A percentile compares a stretch with the other conserved stretches of the same genome.
Conservation (phyloP, 2,329 filamentous ascomycete species). For the Trichoderma sp. region DNA sequence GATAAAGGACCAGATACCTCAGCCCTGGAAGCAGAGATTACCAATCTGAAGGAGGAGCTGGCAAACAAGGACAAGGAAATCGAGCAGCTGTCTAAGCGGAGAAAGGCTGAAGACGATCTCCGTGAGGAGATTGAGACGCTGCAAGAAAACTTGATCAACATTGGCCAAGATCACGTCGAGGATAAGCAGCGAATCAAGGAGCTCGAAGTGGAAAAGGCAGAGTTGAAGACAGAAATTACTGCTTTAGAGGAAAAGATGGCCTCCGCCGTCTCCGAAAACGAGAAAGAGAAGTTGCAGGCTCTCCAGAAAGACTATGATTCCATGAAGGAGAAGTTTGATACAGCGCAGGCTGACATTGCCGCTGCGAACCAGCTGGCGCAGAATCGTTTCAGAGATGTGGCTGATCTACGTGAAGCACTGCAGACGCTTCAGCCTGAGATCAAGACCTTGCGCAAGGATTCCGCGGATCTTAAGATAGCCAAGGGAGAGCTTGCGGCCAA, state of each 20-base stretch:
- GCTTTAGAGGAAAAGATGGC: conserved; percentile 72
- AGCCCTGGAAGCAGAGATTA: conserved; percentile 51
- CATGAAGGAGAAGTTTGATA: conserved; percentile 66
- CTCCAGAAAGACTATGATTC: conserved; percentile 62
- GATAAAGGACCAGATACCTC: conserved; percentile 34
- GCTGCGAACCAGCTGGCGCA: conserved; percentile 86
- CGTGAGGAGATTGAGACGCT: conserved; percentile 84
- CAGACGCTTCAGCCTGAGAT: conserved; percentile 87
- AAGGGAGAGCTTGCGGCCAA: conserved; percentile 71
- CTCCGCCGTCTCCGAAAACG: conserved; percentile 42
- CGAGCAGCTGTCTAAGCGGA: conserved; percentile 66
- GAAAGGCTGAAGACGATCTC: conserved; percentile 75
- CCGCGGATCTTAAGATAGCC: conserved; percentile 68
- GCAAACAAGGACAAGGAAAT: conserved; percentile 72
- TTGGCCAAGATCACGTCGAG: conserved; percentile 82
- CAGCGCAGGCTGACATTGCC: conserved; percentile 78
- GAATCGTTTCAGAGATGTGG: conserved; percentile 83
- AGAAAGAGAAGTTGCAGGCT: conserved; percentile 62
- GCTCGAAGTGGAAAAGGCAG: conserved; percentile 67
- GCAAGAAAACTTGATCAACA: conserved; percentile 73
- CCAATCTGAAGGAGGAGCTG: conserved; percentile 54
- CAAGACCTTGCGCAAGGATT: conserved; percentile 74
- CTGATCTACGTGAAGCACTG: conserved; percentile 74
- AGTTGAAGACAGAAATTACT: conserved; percentile 61
- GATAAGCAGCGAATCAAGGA: conserved; percentile 76